These are phyloP conservation scores for Jasminum sambac DNA, from an alignment of 257 asterid species.

Conservation along the genomic window DNA sequence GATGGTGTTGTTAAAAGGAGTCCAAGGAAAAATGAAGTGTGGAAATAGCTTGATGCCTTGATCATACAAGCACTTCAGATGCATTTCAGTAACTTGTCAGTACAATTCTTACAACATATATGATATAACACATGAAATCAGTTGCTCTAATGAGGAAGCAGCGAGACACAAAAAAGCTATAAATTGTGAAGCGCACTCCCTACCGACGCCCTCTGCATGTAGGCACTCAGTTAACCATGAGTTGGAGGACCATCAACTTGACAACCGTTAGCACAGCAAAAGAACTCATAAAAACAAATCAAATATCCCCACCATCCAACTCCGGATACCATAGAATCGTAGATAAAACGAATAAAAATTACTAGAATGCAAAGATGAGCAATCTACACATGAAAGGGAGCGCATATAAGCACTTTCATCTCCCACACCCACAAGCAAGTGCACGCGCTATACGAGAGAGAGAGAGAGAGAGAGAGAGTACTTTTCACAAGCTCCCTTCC, in stretches of 20 bases:
- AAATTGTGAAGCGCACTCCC: not conserved
- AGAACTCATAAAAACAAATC: not conserved
- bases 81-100: not conserved
- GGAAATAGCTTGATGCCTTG: too few species aligned
- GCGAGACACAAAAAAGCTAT: not conserved
- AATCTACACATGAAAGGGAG: not conserved
- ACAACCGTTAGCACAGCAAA: not conserved
- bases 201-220: not conserved
- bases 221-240: not conserved
- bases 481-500: constrained; percentile 97
- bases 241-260: not conserved
- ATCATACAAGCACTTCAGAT: too few species aligned
- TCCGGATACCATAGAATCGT: not conserved
- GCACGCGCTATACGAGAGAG: not conserved
- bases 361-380: not conserved
- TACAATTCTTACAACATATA: not conserved
- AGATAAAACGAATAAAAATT: not conserved
- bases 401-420: not conserved
- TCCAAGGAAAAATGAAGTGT: too few species aligned
- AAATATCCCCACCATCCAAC: not conserved
- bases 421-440: too few species aligned
- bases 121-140: not conserved
- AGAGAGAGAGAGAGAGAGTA: constrained; percentile 29
- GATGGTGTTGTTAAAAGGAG: too few species aligned
- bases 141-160: not conserved